Percentiles rank a stretch among this genome's conserved stretches.
Conservation (phyloP, 2,329 filamentous ascomycete genomes). For the Stagonosporopsis cucurbitacearum region DNA sequence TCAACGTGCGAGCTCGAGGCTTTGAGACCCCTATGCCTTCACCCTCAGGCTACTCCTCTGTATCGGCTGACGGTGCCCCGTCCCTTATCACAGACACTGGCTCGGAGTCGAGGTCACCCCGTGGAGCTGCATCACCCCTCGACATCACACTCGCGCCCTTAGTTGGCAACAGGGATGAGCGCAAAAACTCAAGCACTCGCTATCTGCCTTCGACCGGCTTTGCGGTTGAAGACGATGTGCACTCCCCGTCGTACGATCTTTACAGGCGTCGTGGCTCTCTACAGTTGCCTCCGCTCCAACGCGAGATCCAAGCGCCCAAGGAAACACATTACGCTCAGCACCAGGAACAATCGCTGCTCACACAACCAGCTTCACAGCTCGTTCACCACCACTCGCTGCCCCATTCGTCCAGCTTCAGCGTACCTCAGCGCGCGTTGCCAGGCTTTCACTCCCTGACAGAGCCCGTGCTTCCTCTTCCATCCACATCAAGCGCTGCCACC, state of each 20-base stretch:
- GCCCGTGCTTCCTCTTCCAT: constrained; percentile 36
- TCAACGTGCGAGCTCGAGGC: constrained; percentile 34
- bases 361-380: constrained; percentile 39
- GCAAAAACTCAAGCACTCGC: constrained; percentile 46
- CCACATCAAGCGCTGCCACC: constrained; percentile 25
- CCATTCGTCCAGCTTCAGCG: constrained; percentile 31
- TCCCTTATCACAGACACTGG: constrained; percentile 73
- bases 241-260: constrained; percentile 29
- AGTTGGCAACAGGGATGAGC: constrained; percentile 46
- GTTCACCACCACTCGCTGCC: constrained; percentile 44
- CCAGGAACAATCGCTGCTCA: constrained; percentile 39
- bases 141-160: constrained; percentile 51
- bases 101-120: constrained; percentile 56
- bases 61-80: constrained; percentile 68
- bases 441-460: constrained; percentile 43
- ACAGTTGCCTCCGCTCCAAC: constrained; percentile 44
- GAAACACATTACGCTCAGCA: constrained; percentile 32
- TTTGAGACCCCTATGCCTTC: constrained; percentile 68
- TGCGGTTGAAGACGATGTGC: constrained; percentile 46
- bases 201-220: constrained; percentile 49
- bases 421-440: constrained; percentile 40
- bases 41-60: constrained; percentile 66
- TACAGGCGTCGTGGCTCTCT: constrained; percentile 42
- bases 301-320: constrained; percentile 30
- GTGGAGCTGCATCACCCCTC: constrained; percentile 54